Percentiles rank a stretch among this genome's conserved stretches.
Conservation (phyloP, 208 protist species). For the Trypanosomatidae sp. region DNA sequence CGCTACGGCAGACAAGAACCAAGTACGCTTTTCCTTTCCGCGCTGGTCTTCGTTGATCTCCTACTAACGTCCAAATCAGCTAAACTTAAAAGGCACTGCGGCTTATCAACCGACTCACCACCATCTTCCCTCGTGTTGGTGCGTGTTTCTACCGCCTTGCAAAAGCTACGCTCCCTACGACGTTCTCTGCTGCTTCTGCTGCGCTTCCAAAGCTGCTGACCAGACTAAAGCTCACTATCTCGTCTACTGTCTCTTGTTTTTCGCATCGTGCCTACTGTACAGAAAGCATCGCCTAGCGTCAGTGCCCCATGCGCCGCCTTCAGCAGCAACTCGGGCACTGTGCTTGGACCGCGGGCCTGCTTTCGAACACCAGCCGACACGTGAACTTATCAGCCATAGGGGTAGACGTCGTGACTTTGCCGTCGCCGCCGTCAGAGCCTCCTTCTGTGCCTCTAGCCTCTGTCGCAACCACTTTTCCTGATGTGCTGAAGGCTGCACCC, state of each 20-base stretch:
- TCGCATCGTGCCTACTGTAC: neutral
- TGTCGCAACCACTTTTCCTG: neutral
- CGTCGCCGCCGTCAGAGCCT: neutral
- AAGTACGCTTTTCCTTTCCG: neutral
- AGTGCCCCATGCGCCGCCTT: conserved; percentile 3
- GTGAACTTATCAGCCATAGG: neutral
- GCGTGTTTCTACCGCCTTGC: neutral
- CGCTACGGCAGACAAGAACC: neutral
- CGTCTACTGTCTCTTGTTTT: neutral
- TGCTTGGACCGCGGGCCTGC: neutral
- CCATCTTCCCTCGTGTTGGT: neutral
- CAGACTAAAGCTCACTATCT: neutral
- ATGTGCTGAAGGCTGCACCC: neutral
- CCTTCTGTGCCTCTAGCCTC: neutral
- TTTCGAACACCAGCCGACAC: neutral
- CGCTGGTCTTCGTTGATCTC: neutral
- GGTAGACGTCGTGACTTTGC: neutral
- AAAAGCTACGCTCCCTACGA: neutral
- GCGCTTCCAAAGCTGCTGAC: neutral
- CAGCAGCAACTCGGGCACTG: neutral
- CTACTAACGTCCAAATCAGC: neutral
- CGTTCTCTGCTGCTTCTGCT: neutral
- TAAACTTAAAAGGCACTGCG: neutral
- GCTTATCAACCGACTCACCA: neutral
- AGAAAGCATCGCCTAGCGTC: neutral